These are phyloP conservation scores for Malus hybrid DNA, from an alignment of 331 rosid species.

Conservation along the genomic window DNA sequence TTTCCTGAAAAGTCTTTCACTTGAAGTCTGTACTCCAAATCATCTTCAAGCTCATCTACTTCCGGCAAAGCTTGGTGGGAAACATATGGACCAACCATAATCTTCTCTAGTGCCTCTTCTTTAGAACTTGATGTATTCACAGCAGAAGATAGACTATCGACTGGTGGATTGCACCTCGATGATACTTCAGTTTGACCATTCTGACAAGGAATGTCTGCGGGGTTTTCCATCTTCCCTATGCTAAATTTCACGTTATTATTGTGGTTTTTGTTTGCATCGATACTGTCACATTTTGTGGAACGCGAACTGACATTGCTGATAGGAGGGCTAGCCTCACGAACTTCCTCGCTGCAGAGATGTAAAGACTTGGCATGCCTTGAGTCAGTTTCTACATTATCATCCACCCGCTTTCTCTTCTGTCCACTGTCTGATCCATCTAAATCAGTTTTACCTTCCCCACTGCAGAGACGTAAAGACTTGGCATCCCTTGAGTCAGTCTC, in stretches of 20 bases:
- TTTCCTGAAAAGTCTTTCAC: constrained; percentile 31
- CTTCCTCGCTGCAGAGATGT: constrained; percentile 28
- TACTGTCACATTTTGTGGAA: constrained; percentile 32
- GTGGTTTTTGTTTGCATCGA: constrained; percentile 35
- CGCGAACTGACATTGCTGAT: constrained; percentile 34
- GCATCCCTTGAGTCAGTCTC: constrained; percentile 33
- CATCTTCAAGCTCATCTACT: constrained; percentile 80
- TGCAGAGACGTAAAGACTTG: constrained; percentile 26
- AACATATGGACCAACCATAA: constrained; percentile 49
- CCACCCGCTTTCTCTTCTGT: constrained; percentile 58
- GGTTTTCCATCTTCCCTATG: constrained; percentile 21
- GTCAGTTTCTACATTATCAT: constrained; percentile 40
- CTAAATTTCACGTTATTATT: constrained; percentile 1
- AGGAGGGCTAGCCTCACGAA: constrained; percentile 38
- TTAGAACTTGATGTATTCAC: constrained; percentile 38
- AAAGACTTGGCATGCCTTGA: constrained; percentile 30
- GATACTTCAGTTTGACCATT: constrained; percentile 38
- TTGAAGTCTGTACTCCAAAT: constrained; percentile 31
- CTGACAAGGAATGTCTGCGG: constrained; percentile 27
- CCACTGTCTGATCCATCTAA: constrained; percentile 34
- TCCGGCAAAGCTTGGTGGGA: constrained; percentile 47
- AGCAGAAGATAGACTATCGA: constrained; percentile 9
- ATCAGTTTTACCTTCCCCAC: constrained; percentile 34
- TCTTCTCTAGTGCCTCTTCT: constrained; percentile 65
- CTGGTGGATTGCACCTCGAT: constrained; percentile 18